Evolutionary conservation across 192 early-diverging fungal genomes (phyloP).

Genomic region (Rhizophagus prolifer): DNA sequence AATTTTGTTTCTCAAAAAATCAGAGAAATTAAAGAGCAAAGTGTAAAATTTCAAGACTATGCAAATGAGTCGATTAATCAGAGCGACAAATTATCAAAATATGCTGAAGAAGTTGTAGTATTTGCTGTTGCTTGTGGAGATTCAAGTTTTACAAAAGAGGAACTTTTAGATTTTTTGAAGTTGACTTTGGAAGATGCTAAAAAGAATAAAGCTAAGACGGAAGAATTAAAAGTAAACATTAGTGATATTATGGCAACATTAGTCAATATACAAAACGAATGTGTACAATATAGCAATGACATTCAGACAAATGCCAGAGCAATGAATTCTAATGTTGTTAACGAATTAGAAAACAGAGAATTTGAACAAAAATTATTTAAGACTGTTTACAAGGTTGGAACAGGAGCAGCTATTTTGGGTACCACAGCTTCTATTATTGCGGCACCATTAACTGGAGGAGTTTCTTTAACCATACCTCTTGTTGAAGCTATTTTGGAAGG

Average conservation of each 20-base stretch:
- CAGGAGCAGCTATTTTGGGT: background rate
- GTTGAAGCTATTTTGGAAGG: background rate
- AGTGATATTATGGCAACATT: background rate
- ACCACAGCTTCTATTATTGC: background rate
- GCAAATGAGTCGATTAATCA: background rate
- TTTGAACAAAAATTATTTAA: background rate
- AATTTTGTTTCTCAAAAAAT: background rate
- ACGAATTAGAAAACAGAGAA: background rate
- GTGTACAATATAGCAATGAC: background rate
- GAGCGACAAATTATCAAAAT: background rate
- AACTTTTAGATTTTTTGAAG: background rate
- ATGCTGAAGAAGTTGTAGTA: background rate
- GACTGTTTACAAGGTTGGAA: background rate
- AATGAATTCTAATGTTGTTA: background rate
- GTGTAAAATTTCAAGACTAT: background rate
- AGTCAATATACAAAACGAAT: background rate
- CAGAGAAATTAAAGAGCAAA: background rate
- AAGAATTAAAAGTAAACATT: background rate
- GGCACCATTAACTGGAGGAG: background rate
- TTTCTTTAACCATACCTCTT: background rate
- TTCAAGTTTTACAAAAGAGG: background rate
- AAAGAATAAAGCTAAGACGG: background rate
- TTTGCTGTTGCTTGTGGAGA: background rate
- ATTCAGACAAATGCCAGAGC: background rate
- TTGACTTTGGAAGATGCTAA: background rate